Evolutionary conservation across 768 basidiomycete species (phyloP).

Genomic region (Tylopilus sp.): DNA sequence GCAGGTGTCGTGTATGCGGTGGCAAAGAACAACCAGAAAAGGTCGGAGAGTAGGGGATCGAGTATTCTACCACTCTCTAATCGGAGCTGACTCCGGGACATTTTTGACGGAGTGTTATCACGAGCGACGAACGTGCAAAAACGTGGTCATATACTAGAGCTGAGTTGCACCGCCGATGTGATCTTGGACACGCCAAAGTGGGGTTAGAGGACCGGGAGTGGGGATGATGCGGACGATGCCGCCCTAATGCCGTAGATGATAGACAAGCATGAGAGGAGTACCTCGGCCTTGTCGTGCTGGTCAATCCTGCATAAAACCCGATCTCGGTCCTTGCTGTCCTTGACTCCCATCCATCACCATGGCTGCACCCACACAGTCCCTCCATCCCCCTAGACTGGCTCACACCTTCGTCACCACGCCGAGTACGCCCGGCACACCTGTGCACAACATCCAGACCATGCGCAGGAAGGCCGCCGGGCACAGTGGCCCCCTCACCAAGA

Average conservation of each 20-base stretch:
- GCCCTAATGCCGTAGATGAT: slow-evolving; percentile 31
- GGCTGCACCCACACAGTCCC: slow-evolving; percentile 31
- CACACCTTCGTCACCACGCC: slow-evolving; percentile 71
- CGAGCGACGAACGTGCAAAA: neutral
- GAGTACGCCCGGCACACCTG: slow-evolving; percentile 78
- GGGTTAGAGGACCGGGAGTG: neutral
- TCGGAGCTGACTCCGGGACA: slow-evolving; percentile 39
- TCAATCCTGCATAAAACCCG: neutral
- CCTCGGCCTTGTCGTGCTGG: neutral
- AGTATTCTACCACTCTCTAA: slow-evolving; percentile 64
- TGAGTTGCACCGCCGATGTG: neutral
- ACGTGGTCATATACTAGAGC: neutral
- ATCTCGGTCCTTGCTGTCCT: neutral
- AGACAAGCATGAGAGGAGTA: slow-evolving; percentile 5
- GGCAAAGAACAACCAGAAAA: slow-evolving; percentile 92
- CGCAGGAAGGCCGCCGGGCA: slow-evolving; percentile 89
- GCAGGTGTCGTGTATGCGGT: slow-evolving; percentile 90
- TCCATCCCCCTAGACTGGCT: slow-evolving; percentile 74
- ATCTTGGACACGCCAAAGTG: slow-evolving; percentile 1
- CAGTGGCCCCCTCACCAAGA: slow-evolving; percentile 85
- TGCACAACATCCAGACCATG: slow-evolving; percentile 90
- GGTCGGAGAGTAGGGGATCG: slow-evolving; percentile 56
- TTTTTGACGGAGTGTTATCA: slow-evolving; percentile 4
- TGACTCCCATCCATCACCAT: slow-evolving; percentile 23
- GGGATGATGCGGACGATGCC: slow-evolving; percentile 20